A percentile compares a stretch with the other conserved stretches of the same genome.
phyloP scores from a whole-genome alignment of 139 green algal genomes.

The Picochlorum sp. region DNA sequence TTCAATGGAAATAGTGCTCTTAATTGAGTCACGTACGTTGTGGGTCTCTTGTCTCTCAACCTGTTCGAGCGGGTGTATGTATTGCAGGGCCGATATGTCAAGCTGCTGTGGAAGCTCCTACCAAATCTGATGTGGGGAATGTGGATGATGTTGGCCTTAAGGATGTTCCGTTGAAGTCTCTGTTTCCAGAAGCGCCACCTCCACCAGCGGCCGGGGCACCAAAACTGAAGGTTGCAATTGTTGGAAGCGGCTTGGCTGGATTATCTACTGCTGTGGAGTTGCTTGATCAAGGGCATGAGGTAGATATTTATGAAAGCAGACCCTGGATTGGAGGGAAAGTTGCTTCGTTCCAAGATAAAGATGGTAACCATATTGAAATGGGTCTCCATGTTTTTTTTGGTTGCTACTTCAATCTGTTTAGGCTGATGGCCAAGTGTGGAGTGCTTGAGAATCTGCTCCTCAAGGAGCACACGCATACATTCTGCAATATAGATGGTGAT shows the following conservation, averaged over 20 bases:
- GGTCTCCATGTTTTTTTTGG: slow-evolving; percentile 94
- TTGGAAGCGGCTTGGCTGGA: slow-evolving; percentile 74
- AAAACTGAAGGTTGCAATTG: slow-evolving; percentile 77
- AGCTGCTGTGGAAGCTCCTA: slow-evolving; percentile 9
- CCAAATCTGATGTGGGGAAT: slow-evolving; percentile 10
- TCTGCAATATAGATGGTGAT: slow-evolving; percentile 86
- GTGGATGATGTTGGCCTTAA: slow-evolving; percentile 59
- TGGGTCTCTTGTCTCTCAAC: no score
- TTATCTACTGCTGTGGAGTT: slow-evolving; percentile 93
- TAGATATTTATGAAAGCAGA: slow-evolving; percentile 89
- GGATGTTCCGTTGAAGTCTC: slow-evolving; percentile 69
- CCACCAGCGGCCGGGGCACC: slow-evolving; percentile 45
- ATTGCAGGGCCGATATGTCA: no score
- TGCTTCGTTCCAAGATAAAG: slow-evolving; percentile 80
- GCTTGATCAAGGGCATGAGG: slow-evolving; percentile 81
- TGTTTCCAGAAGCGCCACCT: slow-evolving; percentile 66
- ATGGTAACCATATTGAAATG: slow-evolving; percentile 97
- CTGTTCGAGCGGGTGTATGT: no score
- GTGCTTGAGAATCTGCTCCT: slow-evolving; percentile 88
- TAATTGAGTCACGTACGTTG: no score
- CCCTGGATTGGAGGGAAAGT: slow-evolving; percentile 93
- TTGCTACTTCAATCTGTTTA: slow-evolving; percentile 91
- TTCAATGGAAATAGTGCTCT: no score
- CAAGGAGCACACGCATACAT: slow-evolving; percentile 96
- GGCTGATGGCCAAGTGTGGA: slow-evolving; percentile 91